Percentiles rank a stretch among this genome's conserved stretches.
phyloP scores from a whole-genome alignment of 176 grass and related monocot species.

The Ensete glaucum region DNA sequence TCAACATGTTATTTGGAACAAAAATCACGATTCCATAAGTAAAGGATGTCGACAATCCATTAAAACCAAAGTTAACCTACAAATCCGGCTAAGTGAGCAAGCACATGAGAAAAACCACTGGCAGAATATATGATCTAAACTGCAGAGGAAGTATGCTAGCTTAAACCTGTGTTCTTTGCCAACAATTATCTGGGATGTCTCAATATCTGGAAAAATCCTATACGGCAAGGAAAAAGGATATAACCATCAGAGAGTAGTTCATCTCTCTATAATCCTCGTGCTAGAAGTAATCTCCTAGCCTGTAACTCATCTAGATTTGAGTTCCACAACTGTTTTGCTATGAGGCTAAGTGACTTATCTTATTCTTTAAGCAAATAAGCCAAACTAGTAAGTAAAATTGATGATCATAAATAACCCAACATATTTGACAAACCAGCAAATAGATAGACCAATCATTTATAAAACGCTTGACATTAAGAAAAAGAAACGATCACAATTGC shows the following conservation, averaged over 20 bases:
- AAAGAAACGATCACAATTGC: slow-evolving; percentile 37
- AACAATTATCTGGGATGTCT: background rate
- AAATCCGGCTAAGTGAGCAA: background rate
- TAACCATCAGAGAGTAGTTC: no score
- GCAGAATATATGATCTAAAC: background rate
- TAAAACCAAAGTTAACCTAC: background rate
- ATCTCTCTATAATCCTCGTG: no score
- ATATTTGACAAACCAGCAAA: background rate
- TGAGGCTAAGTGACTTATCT: background rate
- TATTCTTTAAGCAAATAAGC: background rate
- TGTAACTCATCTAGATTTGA: no score
- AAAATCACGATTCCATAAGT: background rate
- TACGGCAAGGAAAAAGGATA: background rate
- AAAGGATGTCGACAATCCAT: background rate
- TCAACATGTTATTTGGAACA: background rate
- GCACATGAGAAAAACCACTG: background rate
- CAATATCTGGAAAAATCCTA: background rate
- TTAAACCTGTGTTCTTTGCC: background rate
- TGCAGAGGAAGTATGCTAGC: background rate
- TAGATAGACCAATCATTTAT: no score
- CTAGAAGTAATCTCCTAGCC: background rate
- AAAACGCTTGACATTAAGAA: slow-evolving; percentile 16
- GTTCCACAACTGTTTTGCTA: background rate
- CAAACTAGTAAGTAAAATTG: background rate
- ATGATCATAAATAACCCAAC: background rate